Percentiles rank a stretch among this genome's conserved stretches.
Evolutionary conservation across 306 rosid genomes (phyloP).

Genomic region (apple (Malus domestica)): ASM211411v1 NC_041804.1:3019001-3019500

Average conservation of each 20-base stretch:
- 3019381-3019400: slow-evolving; percentile 85
- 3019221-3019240: slow-evolving; percentile 54
- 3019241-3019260: slow-evolving; percentile 51
- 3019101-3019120: slow-evolving; percentile 39
- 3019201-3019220: slow-evolving; percentile 69
- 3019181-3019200: slow-evolving; percentile 10
- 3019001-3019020: slow-evolving; percentile 17
- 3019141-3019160: slow-evolving; percentile 48
- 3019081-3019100: slow-evolving; percentile 52
- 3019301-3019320: slow-evolving; percentile 31
- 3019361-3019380: slow-evolving; percentile 81
- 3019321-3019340: slow-evolving; percentile 66
- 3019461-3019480: slow-evolving; percentile 65
- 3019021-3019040: slow-evolving; percentile 28
- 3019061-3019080: slow-evolving; percentile 74
- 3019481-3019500: slow-evolving; percentile 33
- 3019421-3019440: slow-evolving; percentile 73
- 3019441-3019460: slow-evolving; percentile 92
- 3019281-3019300: background rate
- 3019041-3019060: slow-evolving; percentile 51
- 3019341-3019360: slow-evolving; percentile 63
- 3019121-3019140: slow-evolving; percentile 56
- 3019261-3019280: background rate
- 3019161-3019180: background rate
- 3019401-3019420: slow-evolving; percentile 97